phyloP scores from a whole-genome alignment of 2,329 filamentous ascomycete genomes.

The Xylariaceae sp. region DNA sequence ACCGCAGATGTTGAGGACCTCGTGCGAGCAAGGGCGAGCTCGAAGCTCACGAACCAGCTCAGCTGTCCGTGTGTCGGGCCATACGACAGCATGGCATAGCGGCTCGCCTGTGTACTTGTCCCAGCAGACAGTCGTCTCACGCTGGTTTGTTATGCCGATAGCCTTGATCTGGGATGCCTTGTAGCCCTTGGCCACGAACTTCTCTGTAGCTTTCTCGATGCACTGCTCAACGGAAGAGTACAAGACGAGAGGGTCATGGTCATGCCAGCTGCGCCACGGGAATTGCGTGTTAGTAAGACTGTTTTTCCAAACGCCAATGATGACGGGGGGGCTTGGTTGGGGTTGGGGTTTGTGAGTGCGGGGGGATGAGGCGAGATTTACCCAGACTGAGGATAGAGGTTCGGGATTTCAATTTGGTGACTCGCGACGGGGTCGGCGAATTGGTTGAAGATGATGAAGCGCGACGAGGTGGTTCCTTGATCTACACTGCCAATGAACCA shows the following conservation, averaged over 20 bases:
- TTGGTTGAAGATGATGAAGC: constrained; percentile 86
- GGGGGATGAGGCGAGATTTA: constrained; percentile 39
- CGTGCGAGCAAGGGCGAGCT: constrained; percentile 58
- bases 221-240: constrained; percentile 70
- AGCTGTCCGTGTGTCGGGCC: constrained; percentile 79
- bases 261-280: constrained; percentile 64
- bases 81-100: constrained; percentile 79
- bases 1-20: constrained; percentile 66
- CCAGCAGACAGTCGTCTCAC: constrained; percentile 84
- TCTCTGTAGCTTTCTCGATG: constrained; percentile 68
- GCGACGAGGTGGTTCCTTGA: constrained; percentile 82
- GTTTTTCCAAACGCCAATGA: neutral
- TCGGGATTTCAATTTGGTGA: constrained; percentile 82
- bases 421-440: constrained; percentile 71
- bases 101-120: constrained; percentile 74
- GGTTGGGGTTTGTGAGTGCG: neutral
- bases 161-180: constrained; percentile 63
- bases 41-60: constrained; percentile 71
- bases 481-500: constrained; percentile 84
- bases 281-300: constrained; percentile 10
- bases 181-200: constrained; percentile 67
- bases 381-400: constrained; percentile 81
- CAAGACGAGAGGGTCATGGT: constrained; percentile 77
- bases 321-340: too few relatives aligned
- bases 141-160: constrained; percentile 84